Base-by-base conservation (phyloP, 2,329 filamentous ascomycete species). In the Aspergillus costaricaensis region DNA sequence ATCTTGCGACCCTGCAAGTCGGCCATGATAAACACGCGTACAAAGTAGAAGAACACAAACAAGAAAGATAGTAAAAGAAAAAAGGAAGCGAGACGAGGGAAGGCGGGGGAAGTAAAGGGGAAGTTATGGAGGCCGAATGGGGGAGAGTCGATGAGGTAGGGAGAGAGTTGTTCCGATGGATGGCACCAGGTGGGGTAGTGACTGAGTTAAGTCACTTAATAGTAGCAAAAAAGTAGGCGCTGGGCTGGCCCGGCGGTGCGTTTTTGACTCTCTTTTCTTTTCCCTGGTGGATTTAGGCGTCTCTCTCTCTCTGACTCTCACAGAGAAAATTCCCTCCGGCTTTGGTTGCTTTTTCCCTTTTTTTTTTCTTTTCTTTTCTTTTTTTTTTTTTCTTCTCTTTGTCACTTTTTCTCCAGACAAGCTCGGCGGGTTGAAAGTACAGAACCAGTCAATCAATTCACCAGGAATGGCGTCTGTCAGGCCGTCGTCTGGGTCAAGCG, bases 1-100 rank as follows among this genome's bases (percentile, higher is more conserved):
- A 94, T 87, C 85, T 96, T 97, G 80, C 92, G 89, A 75, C 88
- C 88, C 65, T 82, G 80, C 63, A 88, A 78, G 70, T 88, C 85
- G 67, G 82, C 78, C 86, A 88, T 88, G 72, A 59, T 63, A 65
- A 60, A 51, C 44, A 54, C 48, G 19, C 47, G 60, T 25, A 39
- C 25, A 48, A 36, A 23, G 48, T 23, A 23, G 21, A 51, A 41
- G 21, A 44, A 19, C 39, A 55, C 41, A 19, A 44, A 55, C 41
- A 51, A 38, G 23, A 62, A 36, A 48, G 38, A 55, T 41, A 30
- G 55, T 51, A 32, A 52, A 27, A 8, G 54, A 52, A 32, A 32
- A 52, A 27, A 58, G 61, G 58, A 57, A 51, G 53, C 38, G 41
- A 60, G 43, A 50, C 38, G 52, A 48, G 47, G 58, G 49, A 27